Conservation (phyloP, 768 basidiomycete species). For the Lactifluus volemus region DNA sequence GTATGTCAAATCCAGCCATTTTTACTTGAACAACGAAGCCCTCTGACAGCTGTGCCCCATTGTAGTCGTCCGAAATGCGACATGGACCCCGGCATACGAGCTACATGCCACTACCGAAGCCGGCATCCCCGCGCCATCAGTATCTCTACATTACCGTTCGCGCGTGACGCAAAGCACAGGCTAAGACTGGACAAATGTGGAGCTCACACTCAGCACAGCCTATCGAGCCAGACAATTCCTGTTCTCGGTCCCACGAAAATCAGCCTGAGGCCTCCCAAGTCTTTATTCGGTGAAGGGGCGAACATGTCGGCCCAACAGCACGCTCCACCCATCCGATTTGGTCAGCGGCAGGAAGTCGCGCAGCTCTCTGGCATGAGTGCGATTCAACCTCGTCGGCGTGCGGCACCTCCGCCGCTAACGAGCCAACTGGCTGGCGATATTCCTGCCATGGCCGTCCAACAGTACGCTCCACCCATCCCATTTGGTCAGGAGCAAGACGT, state of each 20-base stretch:
- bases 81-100: conserved; percentile 51
- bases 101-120: conserved; percentile 39
- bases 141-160: conserved; percentile 48
- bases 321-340: background rate
- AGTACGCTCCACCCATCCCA: background rate
- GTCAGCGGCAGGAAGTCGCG: no score
- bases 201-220: conserved; percentile 46
- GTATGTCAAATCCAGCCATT: conserved; percentile 27
- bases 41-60: conserved; percentile 15
- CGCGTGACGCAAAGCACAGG: conserved; percentile 46
- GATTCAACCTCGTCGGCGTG: no score
- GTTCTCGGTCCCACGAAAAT: conserved; percentile 11
- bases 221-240: conserved; percentile 30
- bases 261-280: background rate
- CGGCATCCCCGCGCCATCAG: conserved; percentile 35
- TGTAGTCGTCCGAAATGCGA: conserved; percentile 42
- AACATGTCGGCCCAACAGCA: background rate
- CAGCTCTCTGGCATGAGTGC: no score
- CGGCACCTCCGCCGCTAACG: no score
- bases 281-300: background rate
- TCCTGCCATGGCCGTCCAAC: background rate
- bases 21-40: background rate
- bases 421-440: no score
- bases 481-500: background rate
- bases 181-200: conserved; percentile 48